phyloP scores from a whole-genome alignment of 306 rosid genomes.

The Gastrolobium bilobum region DNA sequence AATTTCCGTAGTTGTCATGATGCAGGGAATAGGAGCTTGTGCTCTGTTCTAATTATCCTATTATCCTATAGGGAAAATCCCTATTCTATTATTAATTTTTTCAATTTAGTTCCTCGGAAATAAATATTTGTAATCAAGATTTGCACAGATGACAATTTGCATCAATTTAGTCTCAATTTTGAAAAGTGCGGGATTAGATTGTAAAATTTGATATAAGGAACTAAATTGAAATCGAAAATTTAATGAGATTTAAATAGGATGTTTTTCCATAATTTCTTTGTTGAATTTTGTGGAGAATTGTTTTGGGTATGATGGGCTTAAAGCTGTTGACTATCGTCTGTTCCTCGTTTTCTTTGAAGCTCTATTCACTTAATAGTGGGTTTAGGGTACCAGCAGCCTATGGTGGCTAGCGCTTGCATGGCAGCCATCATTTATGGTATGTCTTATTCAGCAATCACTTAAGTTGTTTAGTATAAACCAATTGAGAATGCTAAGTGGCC shows the following conservation, averaged over 20 bases:
- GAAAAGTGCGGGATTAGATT: too few relatives aligned
- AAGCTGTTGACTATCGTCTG: not conserved
- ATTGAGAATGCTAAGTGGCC: not conserved
- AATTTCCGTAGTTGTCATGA: conserved; percentile 1
- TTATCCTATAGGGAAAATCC: not conserved
- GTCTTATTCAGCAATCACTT: conserved; percentile 3
- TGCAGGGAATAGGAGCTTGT: conserved; percentile 14
- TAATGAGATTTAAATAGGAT: conserved; percentile 2
- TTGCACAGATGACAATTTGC: not conserved
- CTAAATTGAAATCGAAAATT: conserved; percentile 17
- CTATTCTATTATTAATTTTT: not conserved
- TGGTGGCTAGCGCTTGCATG: not conserved
- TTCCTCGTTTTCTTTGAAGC: not conserved
- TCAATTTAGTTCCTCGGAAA: not conserved
- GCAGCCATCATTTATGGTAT: not conserved
- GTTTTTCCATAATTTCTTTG: not conserved
- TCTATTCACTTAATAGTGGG: not conserved
- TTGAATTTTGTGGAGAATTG: not conserved
- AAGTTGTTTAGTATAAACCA: not conserved
- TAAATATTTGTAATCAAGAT: not conserved
- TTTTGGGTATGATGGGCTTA: not conserved
- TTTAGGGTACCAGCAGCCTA: not conserved
- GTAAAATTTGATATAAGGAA: not conserved
- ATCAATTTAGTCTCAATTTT: not conserved
- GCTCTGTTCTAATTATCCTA: not conserved